Percentiles rank a stretch among this genome's conserved stretches.
These are phyloP conservation scores for Cunninghamia lanceolata DNA, from an alignment of 75 land plant species.

Conservation along the genomic window DNA sequence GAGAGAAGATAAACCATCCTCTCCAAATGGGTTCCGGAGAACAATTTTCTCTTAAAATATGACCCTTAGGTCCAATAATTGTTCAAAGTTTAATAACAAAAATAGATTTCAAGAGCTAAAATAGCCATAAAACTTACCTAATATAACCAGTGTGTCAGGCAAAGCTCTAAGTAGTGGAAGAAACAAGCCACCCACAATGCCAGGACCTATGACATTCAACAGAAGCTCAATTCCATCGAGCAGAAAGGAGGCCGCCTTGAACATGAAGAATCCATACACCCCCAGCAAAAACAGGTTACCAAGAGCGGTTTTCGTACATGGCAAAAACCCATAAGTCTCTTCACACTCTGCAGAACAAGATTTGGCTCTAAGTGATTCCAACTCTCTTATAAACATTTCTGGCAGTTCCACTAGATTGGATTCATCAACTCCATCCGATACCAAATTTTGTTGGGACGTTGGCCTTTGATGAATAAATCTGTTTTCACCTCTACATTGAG, in stretches of 20 bases:
- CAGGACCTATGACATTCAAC: slow-evolving; percentile 62
- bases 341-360: slow-evolving; percentile 35
- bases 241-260: slow-evolving; percentile 54
- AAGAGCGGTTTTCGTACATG: slow-evolving; percentile 51
- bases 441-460: not conserved
- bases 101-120: not conserved
- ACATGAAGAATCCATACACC: slow-evolving; percentile 65
- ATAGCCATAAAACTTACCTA: slow-evolving; percentile 31
- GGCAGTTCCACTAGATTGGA: not conserved
- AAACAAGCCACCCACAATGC: slow-evolving; percentile 69
- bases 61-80: too few relatives aligned
- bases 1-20: too few relatives aligned
- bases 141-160: slow-evolving; percentile 74
- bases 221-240: slow-evolving; percentile 71
- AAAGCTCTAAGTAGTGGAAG: slow-evolving; percentile 79
- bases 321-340: slow-evolving; percentile 72
- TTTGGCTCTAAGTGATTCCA: not conserved
- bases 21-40: too few relatives aligned
- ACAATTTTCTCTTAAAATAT: too few relatives aligned
- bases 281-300: slow-evolving; percentile 61
- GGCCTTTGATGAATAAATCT: not conserved
- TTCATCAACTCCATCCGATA: not conserved
- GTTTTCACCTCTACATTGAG: not conserved
- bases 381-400: not conserved
- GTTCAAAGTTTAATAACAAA: not conserved